Evolutionary conservation across 345 rosid species (phyloP), one percentile per base, ranked within the genome.

Genomic region (Bruguiera gymnorhiza): DNA sequence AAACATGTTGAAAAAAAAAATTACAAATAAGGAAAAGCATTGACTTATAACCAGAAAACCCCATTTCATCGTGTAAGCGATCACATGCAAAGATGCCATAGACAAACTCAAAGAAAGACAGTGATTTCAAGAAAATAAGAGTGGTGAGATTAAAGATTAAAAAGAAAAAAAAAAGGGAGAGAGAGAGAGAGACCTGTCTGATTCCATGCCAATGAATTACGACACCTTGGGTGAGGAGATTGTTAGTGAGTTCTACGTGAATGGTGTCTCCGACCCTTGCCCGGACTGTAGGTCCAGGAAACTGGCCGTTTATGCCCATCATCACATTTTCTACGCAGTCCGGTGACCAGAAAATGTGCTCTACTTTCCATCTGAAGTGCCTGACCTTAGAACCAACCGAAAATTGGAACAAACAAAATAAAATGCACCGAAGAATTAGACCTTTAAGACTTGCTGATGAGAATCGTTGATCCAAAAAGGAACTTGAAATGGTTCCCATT

Each of bases 201-300:
- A 91, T 93, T 43, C 96, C 98, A 70, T 93, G 98, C 98, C 98
- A 91, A 72, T 91, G 97, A 64, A 93, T 89, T 62, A 88, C 98
- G 51, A 89, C 87, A 3, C 94, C 96, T 60, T 91, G 96, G 0
- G 98, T 88, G 31, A 63, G 15, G 64, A 93, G 89, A 67, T 85
- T 91, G 67, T 91, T 91, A 13, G 77, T 83, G 60, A 93, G 85
- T 20, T 88, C 68, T 2, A 93, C 75, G 64, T 79, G 75, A 70
- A 91, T 75, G 50, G 76, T 84, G 34, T 93, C 96, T 26, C 97
- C 94, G 6, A 85, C 86, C 9, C 13, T 23, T 0, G 94, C 94
- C 29, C 79, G 8, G 57, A 93, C 83, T 3, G 96, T 91, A 11
- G 97, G 98, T 24, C 98, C 97, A 0, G 98, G 98, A 62, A 91